Conservation (phyloP, 1,284 basidiomycete genomes). For the Abortiporus biennis region DNA sequence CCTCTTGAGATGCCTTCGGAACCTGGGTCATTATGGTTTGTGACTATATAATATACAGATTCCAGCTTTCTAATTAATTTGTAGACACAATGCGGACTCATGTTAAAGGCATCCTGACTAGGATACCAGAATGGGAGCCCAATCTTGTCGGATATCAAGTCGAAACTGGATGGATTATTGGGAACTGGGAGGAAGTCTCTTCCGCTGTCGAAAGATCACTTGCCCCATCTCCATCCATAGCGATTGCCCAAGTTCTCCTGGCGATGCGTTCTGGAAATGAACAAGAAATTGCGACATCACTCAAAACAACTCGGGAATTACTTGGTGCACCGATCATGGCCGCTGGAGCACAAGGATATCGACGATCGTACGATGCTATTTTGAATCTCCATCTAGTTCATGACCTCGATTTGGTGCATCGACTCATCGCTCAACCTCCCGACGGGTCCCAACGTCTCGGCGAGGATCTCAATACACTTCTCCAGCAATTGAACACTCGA, state of each 20-base stretch:
- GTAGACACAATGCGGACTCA: conserved; percentile 94
- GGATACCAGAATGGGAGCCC: conserved; percentile 80
- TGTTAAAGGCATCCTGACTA: conserved; percentile 86
- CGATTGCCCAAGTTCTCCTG: conserved; percentile 80
- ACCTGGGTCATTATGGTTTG: conserved; percentile 95
- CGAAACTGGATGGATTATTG: conserved; percentile 94
- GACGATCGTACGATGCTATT: conserved; percentile 82
- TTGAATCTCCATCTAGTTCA: conserved; percentile 86
- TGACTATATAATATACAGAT: conserved; percentile 3
- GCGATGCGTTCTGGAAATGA: conserved; percentile 63
- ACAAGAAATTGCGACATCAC: conserved; percentile 39
- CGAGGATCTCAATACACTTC: conserved; percentile 34
- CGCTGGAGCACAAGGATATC: conserved; percentile 76
- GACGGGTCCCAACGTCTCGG: conserved; percentile 18
- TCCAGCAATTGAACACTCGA: conserved; percentile 49
- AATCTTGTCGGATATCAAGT: conserved; percentile 82
- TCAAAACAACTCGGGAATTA: conserved; percentile 67
- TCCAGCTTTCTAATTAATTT: neutral
- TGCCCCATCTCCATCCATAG: conserved; percentile 54
- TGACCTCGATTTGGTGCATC: conserved; percentile 80
- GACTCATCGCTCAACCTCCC: conserved; percentile 24
- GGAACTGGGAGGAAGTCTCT: conserved; percentile 85
- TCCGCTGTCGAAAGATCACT: conserved; percentile 47
- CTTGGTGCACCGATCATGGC: conserved; percentile 82
- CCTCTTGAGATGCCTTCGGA: conserved; percentile 85